Evolutionary conservation across 1,284 basidiomycete species (phyloP).

Genomic region (Trichosporon ovoides): DNA sequence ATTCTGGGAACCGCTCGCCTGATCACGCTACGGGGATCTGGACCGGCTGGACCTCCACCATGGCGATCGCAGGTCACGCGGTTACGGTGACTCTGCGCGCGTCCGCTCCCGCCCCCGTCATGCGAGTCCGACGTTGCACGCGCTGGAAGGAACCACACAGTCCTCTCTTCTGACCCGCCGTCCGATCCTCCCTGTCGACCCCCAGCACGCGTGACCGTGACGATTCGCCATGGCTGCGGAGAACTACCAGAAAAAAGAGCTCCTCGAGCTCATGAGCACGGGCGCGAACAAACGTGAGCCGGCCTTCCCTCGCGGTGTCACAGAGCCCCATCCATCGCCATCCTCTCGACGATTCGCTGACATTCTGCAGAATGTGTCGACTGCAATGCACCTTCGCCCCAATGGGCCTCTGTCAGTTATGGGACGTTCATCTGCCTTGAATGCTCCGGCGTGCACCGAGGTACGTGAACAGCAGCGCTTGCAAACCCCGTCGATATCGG

Average conservation of each 20-base stretch:
- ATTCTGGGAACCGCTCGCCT: no score
- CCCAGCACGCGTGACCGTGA: neutral
- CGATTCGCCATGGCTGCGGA: constrained; percentile 54
- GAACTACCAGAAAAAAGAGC: constrained; percentile 56
- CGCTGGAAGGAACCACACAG: no score
- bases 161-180: neutral
- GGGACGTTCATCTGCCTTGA: constrained; percentile 83
- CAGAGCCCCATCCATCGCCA: neutral
- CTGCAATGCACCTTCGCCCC: constrained; percentile 77
- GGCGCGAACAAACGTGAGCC: constrained; percentile 62
- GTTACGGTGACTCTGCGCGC: no score
- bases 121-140: no score
- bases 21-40: no score
- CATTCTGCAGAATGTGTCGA: constrained; percentile 60
- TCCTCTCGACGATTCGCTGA: neutral
- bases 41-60: no score
- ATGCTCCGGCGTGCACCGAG: constrained; percentile 84
- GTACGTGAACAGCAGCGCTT: constrained; percentile 48
- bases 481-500: neutral
- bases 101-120: no score
- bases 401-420: constrained; percentile 68
- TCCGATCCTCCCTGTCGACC: neutral
- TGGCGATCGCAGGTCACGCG: no score
- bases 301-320: neutral
- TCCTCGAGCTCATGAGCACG: constrained; percentile 64